A percentile compares a stretch with the other conserved stretches of the same genome.
These are phyloP conservation scores for Spiromastix sp. DNA, from an alignment of 2,329 filamentous ascomycete species.

Conservation along the genomic window DNA sequence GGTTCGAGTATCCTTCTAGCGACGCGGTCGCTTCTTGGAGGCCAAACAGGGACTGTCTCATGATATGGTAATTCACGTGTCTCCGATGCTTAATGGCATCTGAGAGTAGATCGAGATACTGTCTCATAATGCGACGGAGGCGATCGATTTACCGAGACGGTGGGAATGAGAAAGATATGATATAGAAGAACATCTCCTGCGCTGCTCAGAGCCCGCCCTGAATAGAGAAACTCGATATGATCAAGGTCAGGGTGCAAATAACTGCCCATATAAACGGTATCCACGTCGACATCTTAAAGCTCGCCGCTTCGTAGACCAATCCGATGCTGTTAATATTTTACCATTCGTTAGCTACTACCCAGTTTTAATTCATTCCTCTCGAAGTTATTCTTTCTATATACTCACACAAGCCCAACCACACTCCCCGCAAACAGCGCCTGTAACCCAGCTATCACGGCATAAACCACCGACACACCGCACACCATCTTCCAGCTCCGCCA, in stretches of 20 bases:
- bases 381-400: too few relatives aligned
- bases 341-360: slow-evolving; percentile 1
- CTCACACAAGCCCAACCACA: slow-evolving; percentile 69
- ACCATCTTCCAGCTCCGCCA: slow-evolving; percentile 40
- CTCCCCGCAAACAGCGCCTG: slow-evolving; percentile 74
- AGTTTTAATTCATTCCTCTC: slow-evolving; percentile 8
- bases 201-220: slow-evolving; percentile 78
- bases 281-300: slow-evolving; percentile 89
- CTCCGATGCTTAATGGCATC: too few relatives aligned
- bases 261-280: slow-evolving; percentile 82
- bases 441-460: slow-evolving; percentile 58
- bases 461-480: slow-evolving; percentile 63
- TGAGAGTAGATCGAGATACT: too few relatives aligned
- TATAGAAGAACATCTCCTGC: too few relatives aligned
- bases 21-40: too few relatives aligned
- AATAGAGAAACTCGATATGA: slow-evolving; percentile 86
- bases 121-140: too few relatives aligned
- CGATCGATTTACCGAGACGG: too few relatives aligned
- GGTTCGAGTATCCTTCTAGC: too few relatives aligned
- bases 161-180: too few relatives aligned
- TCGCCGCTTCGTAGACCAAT: slow-evolving; percentile 69
- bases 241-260: slow-evolving; percentile 70
- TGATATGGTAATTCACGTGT: too few relatives aligned
- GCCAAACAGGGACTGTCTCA: too few relatives aligned
- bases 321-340: slow-evolving; percentile 49